Percentiles rank a stretch among this genome's conserved stretches.
Evolutionary conservation across 352 stramenopile species (phyloP).

Genomic region (Aphanomyces euteiches): DNA sequence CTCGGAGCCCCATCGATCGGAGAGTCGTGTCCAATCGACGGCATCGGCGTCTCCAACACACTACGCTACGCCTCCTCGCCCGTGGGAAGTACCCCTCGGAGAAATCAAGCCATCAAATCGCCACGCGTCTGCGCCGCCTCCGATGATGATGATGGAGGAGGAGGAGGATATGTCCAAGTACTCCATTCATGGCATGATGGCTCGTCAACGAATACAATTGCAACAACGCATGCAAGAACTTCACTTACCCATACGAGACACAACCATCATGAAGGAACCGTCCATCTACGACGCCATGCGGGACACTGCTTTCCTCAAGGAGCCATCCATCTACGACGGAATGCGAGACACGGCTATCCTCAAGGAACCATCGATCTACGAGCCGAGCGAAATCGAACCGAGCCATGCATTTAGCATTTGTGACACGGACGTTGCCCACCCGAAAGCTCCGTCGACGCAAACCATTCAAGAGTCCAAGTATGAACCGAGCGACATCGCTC

Average conservation of each 20-base stretch:
- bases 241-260: not conserved
- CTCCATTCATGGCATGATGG: not conserved
- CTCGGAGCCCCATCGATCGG: no score
- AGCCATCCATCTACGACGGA: not conserved
- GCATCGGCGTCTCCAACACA: no score
- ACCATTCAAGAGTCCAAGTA: not conserved
- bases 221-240: not conserved
- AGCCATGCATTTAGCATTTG: not conserved
- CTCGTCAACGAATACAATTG: not conserved
- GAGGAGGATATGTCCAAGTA: not conserved
- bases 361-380: not conserved
- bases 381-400: not conserved
- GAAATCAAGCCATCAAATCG: no score
- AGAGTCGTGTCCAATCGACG: no score
- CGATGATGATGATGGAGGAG: not conserved
- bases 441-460: no score
- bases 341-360: not conserved
- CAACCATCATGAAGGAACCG: not conserved
- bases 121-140: no score
- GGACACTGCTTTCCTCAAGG: not conserved
- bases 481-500: not conserved
- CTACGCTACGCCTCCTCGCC: no score
- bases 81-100: no score
- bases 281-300: not conserved
- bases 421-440: not conserved